Base-by-base conservation (phyloP, 495 filamentous ascomycete species). In the Friedmanniomyces simplex region DNA sequence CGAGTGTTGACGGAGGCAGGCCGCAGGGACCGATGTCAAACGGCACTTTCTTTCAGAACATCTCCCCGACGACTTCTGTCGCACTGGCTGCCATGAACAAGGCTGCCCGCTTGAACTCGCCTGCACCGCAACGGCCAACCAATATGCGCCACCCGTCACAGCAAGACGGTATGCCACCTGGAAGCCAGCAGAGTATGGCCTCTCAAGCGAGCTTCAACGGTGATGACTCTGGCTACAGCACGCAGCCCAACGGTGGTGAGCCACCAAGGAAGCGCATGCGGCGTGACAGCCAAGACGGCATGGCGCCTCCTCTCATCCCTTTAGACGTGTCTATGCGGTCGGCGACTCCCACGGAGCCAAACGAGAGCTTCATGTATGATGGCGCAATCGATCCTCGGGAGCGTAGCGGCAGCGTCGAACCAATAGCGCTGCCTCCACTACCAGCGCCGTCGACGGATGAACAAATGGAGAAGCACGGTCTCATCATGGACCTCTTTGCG, bases 61-160 rank as follows among this genome's bases (percentile, higher is more conserved):
- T 97, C 59, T 96, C 91, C 4, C 84, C 84, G 48, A 93, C 89
- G 1, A 88, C 94, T 5, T 91, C 89, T 0, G 89, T 87, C 63
- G 93, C 91, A 6, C 84, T 97, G 54, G 89, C 87, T 64, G 91
- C 91, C 26, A 91, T 98, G 69, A 95, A 86, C 77, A 96, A 96
- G 71, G 71, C 69, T 21, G 89, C 93, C 32, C 78, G 91, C 1
- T 86, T 96, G 68, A 91, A 96, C 67, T 95, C 91, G 5, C 89
- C 89, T 18, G 84, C 77, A 14, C 86, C 85, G 12, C 73, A 72
- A 58, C 71, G 77, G 46, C 74, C 71, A 46, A 60, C 73, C 32
- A 68, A 73, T 11, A 53, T 65, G 47, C 73, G 75, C 26, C 75
- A 79, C 39, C 72, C 75, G 26, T 88, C 88, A 52, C 82, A 87